Evolutionary conservation across 2,329 filamentous ascomycete species (phyloP).

Genomic region (Penicillium fuscoglaucum): DNA sequence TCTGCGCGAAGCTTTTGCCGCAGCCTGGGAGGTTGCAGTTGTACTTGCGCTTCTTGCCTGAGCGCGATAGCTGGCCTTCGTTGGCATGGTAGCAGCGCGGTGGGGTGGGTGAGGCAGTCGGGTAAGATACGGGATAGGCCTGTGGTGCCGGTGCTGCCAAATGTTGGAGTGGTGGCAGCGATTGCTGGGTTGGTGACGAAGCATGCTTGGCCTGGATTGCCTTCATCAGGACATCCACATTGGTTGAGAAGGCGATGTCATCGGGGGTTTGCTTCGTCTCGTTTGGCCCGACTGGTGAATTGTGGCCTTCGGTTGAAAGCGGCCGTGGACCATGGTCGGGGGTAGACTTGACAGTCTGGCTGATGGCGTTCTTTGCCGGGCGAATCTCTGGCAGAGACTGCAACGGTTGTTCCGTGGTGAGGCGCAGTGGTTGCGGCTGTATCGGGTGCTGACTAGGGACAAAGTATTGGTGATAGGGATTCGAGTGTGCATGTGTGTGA

Average conservation of each 20-base stretch:
- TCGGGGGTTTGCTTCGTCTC: slow-evolving; percentile 27
- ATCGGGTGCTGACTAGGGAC: slow-evolving; percentile 32
- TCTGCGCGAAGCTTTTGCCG: slow-evolving; percentile 81
- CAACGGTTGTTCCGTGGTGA: slow-evolving; percentile 33
- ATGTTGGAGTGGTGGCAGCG: slow-evolving; percentile 39
- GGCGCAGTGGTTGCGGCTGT: slow-evolving; percentile 30
- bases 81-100: slow-evolving; percentile 28
- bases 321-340: slow-evolving; percentile 11
- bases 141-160: slow-evolving; percentile 29
- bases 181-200: slow-evolving; percentile 31
- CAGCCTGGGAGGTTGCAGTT: slow-evolving; percentile 73
- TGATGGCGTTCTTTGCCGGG: slow-evolving; percentile 41
- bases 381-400: slow-evolving; percentile 41
- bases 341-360: slow-evolving; percentile 25
- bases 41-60: slow-evolving; percentile 61
- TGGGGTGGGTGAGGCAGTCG: slow-evolving; percentile 8
- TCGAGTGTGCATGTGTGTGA: slow-evolving; percentile 30
- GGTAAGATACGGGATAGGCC: slow-evolving; percentile 27
- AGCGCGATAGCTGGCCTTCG: slow-evolving; percentile 38
- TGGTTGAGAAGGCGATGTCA: slow-evolving; percentile 70
- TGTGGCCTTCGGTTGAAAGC: not conserved
- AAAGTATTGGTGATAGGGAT: slow-evolving; percentile 39
- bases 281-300: not conserved
- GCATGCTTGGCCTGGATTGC: slow-evolving; percentile 70
- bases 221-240: slow-evolving; percentile 86